These are phyloP conservation scores for Setaria italica DNA, from an alignment of 202 grass and related monocot genomes.

Conservation along the genomic window DNA sequence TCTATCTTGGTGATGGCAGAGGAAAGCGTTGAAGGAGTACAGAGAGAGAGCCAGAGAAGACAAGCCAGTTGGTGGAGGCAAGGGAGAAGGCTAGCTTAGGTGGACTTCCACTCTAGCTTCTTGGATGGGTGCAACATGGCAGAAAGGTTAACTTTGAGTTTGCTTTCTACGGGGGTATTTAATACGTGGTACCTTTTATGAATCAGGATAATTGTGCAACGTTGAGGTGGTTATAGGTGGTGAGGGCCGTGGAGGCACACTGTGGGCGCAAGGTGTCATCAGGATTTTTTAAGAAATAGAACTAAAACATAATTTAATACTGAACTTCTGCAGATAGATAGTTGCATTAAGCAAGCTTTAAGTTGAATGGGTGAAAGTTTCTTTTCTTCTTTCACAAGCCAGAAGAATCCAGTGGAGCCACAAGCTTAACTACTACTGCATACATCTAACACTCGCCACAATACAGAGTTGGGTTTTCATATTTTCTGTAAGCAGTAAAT, in stretches of 20 bases:
- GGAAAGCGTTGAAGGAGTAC: not conserved
- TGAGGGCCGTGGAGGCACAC: not conserved
- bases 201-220: not conserved
- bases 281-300: constrained; percentile 1
- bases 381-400: constrained; percentile 12
- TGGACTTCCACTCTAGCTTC: not conserved
- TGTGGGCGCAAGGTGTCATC: not conserved
- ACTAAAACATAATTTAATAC: not conserved
- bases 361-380: not conserved
- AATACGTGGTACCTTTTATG: too few relatives aligned
- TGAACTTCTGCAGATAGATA: not conserved
- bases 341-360: constrained; percentile 1
- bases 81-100: constrained; percentile 4
- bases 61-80: not conserved
- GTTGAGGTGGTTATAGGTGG: not conserved
- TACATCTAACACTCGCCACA: not conserved
- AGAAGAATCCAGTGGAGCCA: constrained; percentile 13
- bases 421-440: not conserved
- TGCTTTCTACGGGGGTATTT: too few relatives aligned
- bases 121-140: not conserved
- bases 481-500: not conserved
- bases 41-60: not conserved
- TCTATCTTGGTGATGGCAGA: not conserved
- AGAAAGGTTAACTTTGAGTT: too few relatives aligned
- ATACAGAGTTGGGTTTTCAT: not conserved